Conservation (phyloP, 495 filamentous ascomycete species). For the Penicillium manginii region DNA sequence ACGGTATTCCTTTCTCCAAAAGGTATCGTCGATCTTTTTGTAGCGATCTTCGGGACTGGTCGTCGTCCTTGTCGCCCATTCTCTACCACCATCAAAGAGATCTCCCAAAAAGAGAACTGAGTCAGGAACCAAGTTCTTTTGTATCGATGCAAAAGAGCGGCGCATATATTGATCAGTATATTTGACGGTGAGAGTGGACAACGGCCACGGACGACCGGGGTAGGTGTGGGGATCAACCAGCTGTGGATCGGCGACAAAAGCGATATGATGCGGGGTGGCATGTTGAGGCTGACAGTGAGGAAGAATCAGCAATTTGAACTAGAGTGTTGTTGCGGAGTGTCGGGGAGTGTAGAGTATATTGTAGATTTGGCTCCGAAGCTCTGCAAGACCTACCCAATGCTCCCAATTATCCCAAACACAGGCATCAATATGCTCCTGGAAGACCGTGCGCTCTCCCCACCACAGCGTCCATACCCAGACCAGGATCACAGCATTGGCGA, state of each 20-base stretch:
- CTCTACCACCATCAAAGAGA: conserved; percentile 93
- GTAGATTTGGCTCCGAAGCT: neutral
- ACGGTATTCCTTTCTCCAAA: conserved; percentile 81
- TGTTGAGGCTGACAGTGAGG: conserved; percentile 60
- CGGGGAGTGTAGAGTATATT: too few relatives aligned
- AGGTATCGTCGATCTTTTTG: conserved; percentile 72
- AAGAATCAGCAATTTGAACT: conserved; percentile 7
- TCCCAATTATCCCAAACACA: conserved; percentile 91
- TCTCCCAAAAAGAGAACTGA: conserved; percentile 91
- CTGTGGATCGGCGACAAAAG: conserved; percentile 95
- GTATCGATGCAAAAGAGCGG: conserved; percentile 74
- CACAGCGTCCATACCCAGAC: conserved; percentile 80
- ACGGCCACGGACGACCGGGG: conserved; percentile 87
- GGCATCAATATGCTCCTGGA: conserved; percentile 63
- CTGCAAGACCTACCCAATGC: conserved; percentile 71
- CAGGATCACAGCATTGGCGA: conserved; percentile 67
- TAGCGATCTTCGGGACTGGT: conserved; percentile 72
- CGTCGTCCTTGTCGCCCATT: conserved; percentile 78
- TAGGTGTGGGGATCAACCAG: conserved; percentile 97
- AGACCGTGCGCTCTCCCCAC: conserved; percentile 86
- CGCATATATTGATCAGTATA: conserved; percentile 90
- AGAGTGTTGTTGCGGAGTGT: neutral
- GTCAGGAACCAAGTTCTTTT: conserved; percentile 72
- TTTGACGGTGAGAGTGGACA: conserved; percentile 74
- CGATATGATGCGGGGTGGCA: conserved; percentile 81